These are phyloP conservation scores for Colletotrichum zoysiae DNA, from an alignment of 2,329 filamentous ascomycete genomes.

Conservation along the genomic window DNA sequence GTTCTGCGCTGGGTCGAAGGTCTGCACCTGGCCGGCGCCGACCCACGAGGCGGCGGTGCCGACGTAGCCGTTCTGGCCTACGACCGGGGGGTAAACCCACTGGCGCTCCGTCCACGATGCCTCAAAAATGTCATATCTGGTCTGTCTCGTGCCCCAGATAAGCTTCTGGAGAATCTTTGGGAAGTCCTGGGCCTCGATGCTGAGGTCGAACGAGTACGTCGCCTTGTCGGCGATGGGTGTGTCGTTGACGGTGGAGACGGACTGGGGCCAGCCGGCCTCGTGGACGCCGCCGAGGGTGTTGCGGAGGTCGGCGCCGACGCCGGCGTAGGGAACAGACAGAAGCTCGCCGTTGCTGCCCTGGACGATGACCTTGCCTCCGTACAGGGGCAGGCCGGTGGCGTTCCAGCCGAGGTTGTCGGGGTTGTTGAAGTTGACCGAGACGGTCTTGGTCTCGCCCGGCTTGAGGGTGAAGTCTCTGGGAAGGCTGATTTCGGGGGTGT, in stretches of 20 bases:
- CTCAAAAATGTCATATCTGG: conserved; percentile 48
- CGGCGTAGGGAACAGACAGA: conserved; percentile 57
- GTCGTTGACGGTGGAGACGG: conserved; percentile 29
- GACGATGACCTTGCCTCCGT: conserved; percentile 52
- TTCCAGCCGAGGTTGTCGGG: conserved; percentile 44
- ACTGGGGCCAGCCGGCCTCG: conserved; percentile 40
- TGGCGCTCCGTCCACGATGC: conserved; percentile 46
- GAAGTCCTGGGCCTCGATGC: conserved; percentile 43
- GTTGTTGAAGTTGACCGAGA: conserved; percentile 48
- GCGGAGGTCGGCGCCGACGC: conserved; percentile 41
- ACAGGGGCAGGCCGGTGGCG: conserved; percentile 48
- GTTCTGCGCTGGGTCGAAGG: conserved; percentile 44
- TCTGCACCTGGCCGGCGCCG: conserved; percentile 35
- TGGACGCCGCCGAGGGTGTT: conserved; percentile 37
- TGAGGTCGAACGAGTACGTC: conserved; percentile 40
- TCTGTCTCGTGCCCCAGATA: conserved; percentile 45
- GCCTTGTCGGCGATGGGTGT: conserved; percentile 29
- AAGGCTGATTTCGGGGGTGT: conserved; percentile 40
- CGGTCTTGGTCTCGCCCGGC: conserved; percentile 46
- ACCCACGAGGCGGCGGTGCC: conserved; percentile 48
- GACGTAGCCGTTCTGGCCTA: conserved; percentile 48
- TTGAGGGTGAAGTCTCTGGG: conserved; percentile 46
- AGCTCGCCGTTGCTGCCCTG: conserved; percentile 55
- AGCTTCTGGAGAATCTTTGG: conserved; percentile 43
- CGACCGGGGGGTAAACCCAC: conserved; percentile 47